Base-by-base conservation (phyloP, 176 grass and related monocot species). In the sorghum (Sorghum bicolor) region DNA sequence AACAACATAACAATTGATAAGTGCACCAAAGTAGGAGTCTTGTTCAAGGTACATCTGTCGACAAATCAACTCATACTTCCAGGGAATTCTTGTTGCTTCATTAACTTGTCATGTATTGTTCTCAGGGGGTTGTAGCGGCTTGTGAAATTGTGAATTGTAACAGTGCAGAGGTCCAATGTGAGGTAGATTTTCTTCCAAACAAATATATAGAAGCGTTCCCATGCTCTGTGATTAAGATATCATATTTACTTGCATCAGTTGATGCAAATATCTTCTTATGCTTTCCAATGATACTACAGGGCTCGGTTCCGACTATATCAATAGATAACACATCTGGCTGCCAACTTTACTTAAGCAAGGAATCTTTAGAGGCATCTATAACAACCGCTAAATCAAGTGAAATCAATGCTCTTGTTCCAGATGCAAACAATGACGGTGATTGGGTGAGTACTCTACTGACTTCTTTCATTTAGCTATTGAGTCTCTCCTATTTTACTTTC, bases 1-100 rank as follows among this genome's bases (percentile, higher is more conserved):
- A 90, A 88, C 82, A 93, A 93, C 53, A 90, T 93, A 87, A 90
- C 91, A 28, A 17, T 93, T 70, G 88, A 93, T 83, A 93, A 93
- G 66, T 93, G 88, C 63, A 83, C 32, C 38, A 88, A 90, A 87
- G 82, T 79, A 30, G 91, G 91, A 32, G 33, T 90, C 29, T 60
- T 93, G 24, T 93, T 93, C 66, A 87, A 53, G 82, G 87, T 90
- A 70, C 31, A 85, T 70, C 5, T 77, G 1, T 67, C 0, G 6
- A 66, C 26, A 67, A 33, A 5, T 19, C 20, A 78, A 64, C 2
- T 34, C 0, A 17, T 6, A 50, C 24, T 60, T 83, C 32, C 4
- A 34, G n/a, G 39, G 57, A 28, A 78, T 66, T 64, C 50, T 63
- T 61, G 24, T 39, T 44, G 4, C 6, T 22, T 79, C 66, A n/a